These are phyloP conservation scores for Aspergillus cavernicola DNA, from an alignment of 495 filamentous ascomycete species.

Conservation along the genomic window DNA sequence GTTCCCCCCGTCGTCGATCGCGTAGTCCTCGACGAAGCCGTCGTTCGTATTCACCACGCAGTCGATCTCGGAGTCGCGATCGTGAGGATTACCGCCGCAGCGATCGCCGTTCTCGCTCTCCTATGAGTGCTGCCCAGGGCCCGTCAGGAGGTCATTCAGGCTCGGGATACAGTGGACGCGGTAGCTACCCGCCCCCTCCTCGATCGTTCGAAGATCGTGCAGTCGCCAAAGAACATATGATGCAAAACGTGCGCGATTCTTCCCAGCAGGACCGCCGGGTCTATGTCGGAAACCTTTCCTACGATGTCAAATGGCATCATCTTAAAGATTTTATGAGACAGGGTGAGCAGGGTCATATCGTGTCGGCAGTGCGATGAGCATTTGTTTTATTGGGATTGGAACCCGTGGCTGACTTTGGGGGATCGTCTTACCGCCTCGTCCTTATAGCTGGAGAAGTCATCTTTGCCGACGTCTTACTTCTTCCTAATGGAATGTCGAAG, in stretches of 20 bases:
- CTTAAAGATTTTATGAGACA: slow-evolving; percentile 99
- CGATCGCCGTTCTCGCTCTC: slow-evolving; percentile 78
- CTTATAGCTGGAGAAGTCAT: slow-evolving; percentile 92
- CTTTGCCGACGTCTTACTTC: slow-evolving; percentile 98
- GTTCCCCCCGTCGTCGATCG: slow-evolving; percentile 84
- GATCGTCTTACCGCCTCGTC: slow-evolving; percentile 17
- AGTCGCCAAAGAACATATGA: slow-evolving; percentile 88
- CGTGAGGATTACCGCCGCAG: slow-evolving; percentile 82
- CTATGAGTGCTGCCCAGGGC: slow-evolving; percentile 73
- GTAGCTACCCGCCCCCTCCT: slow-evolving; percentile 58
- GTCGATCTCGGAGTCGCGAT: slow-evolving; percentile 86
- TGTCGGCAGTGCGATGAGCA: slow-evolving; percentile 20
- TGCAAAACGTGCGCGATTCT: slow-evolving; percentile 85
- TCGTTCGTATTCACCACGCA: slow-evolving; percentile 90
- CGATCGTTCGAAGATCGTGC: slow-evolving; percentile 80
- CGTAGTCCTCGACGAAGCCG: slow-evolving; percentile 71
- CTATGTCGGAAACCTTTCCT: slow-evolving; percentile 98
- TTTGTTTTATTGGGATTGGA: slow-evolving; percentile 17
- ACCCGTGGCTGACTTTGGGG: slow-evolving; percentile 32
- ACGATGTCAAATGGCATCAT: slow-evolving; percentile 99
- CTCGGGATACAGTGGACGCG: slow-evolving; percentile 55
- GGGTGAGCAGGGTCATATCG: slow-evolving; percentile 62
- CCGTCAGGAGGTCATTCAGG: slow-evolving; percentile 63
- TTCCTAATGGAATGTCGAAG: slow-evolving; percentile 99
- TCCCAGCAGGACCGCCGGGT: slow-evolving; percentile 98